Base-by-base conservation (phyloP, 805 yeast species). In the Metschnikowia aberdeeniae region DNA sequence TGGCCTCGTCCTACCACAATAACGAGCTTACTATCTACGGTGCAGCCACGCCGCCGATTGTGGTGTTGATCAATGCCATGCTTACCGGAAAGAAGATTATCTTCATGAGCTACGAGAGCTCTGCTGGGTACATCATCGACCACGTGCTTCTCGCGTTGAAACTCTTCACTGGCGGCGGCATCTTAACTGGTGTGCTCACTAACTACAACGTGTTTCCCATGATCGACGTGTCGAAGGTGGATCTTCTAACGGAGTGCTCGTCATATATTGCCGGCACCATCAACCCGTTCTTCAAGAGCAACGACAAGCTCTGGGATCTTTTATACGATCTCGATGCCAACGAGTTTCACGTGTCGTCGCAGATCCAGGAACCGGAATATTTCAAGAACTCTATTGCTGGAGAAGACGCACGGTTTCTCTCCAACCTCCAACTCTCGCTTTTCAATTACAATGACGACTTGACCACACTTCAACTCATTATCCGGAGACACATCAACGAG, bases 211-310 rank as follows among this genome's bases (percentile, higher is more conserved):
- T 79, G 20, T 76, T 78, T 52, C 89, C 89, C 2, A 73, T 80
- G 27, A 66, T 81, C 34, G 89, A 84, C 51, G 75, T 82, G 1
- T 77, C 83, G 2, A 75, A 80, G 47, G 64, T 81, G 36, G 81
- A 78, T 47, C 51, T 74, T 1, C 59, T 81, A 41, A 68, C 69
- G 48, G 63, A 57, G 42, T 71, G 66, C 49, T 66, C 54, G 27
- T 65, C 64, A 26, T 78, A 68, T 53, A 63, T 84, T 39, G 75
- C 85, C 2, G 92, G 92, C 3, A 82, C 89, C 3, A 78, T 84
- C 34, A 84, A 84, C 57, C 77, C 84, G 12, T 75, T 82, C 34
- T 77, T 84, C 57, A 80, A 79, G 54, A 71, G 76, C 28, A 75
- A 75, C 45, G 69, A 67, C 28, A 70, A 69, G 36, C 56, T 76